Base-by-base conservation (phyloP, 148 eudicot genomes). In the Spergularia bocconei region DNA sequence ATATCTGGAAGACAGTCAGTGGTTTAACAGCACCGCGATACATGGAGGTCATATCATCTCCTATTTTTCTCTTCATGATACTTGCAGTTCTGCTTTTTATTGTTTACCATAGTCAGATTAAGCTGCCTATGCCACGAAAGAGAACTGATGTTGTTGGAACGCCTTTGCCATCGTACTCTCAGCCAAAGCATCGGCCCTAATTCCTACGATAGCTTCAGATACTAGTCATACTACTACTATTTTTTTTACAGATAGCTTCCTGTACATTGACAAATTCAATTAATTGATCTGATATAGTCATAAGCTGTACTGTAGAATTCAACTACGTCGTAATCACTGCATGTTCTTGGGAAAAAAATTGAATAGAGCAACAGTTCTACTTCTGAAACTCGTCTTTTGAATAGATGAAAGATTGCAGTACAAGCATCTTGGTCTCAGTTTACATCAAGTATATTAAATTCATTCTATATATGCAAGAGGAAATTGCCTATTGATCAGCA, bases 61-160 rank as follows among this genome's bases (percentile, higher is more conserved):
- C 79, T 4, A 38, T 76, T 13, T 52, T 71, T 65, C 68, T 80
- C 54, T 76, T 80, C 47, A 4, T 71, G 59, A 59, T 80, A 38
- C 73, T 80, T 7, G 53, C 48, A 15, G 23, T 71, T 19, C 39
- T 80, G 55, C 69, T 71, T 36, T 80, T 65, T 50, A 44, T 71
- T 9, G 83, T 76, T 66, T 80, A 80, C 67, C 21, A 71, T 59
- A 29, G 73, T 76, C 83, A 80, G 67, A 52, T 80, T 58, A 80
- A 76, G 83, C 38, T 80, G 59, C 83, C 83, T 51, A 71, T 66
- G 77, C 67, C 77, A 16, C 57, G 77, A 55, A 80, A 50, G 57
- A 76, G 77, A 76, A 66, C 77, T 41, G 57, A 15, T 50, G 69
- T 17, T 50, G 67, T 72, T 20, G 79, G 71, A 55, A 66, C 62